Percentiles rank a stretch among this genome's conserved stretches.
Evolutionary conservation across 2,329 filamentous ascomycete genomes (phyloP).

Genomic region (Trichoderma harzianum): DNA sequence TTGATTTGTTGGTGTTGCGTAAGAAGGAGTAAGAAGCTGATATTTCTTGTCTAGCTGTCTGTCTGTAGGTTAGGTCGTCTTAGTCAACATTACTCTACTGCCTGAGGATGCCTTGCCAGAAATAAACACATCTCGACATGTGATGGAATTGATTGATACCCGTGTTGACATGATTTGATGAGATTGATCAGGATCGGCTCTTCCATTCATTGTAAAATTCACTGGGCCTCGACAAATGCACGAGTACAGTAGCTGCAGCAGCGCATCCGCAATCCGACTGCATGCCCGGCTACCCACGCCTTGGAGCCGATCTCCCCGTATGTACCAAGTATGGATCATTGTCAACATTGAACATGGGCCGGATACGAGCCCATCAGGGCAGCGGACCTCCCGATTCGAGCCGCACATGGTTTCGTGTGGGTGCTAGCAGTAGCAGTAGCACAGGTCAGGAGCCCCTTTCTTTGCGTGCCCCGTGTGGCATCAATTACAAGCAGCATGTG

Average conservation of each 20-base stretch:
- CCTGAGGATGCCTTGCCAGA: neutral
- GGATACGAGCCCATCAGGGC: conserved; percentile 15
- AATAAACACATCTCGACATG: neutral
- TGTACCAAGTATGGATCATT: neutral
- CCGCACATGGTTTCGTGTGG: conserved; percentile 4
- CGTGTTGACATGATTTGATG: too few relatives aligned
- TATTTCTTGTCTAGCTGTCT: neutral
- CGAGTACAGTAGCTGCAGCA: conserved; percentile 1
- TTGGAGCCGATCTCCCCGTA: conserved; percentile 17
- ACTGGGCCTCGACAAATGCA: neutral
- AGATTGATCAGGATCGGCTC: neutral
- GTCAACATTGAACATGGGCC: neutral
- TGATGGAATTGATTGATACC: neutral
- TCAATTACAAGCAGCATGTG: neutral
- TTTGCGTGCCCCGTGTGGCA: neutral
- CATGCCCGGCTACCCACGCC: conserved; percentile 9
- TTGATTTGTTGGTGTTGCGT: neutral
- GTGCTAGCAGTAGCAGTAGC: neutral
- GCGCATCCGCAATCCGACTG: conserved; percentile 7
- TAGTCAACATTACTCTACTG: neutral
- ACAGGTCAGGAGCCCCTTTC: neutral
- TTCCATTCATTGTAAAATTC: neutral
- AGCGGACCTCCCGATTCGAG: conserved; percentile 12
- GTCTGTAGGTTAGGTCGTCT: neutral
- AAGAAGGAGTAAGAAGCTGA: neutral